Percentiles rank a stretch among this genome's conserved stretches.
Conservation (phyloP, 2,329 filamentous ascomycete genomes). For the Fonsecaea erecta region DNA sequence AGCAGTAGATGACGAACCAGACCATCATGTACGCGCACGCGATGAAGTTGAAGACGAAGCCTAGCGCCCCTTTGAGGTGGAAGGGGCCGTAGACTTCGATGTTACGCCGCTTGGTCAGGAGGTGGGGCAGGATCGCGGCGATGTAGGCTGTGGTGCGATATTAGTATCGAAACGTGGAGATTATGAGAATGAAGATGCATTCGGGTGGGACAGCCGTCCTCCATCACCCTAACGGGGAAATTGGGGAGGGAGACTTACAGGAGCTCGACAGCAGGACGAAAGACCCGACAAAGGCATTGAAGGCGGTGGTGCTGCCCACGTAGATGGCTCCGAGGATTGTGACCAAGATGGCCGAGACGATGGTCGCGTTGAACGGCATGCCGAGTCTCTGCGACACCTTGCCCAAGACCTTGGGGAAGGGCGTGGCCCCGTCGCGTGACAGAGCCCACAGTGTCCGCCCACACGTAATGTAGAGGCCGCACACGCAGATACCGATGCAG, state of each 20-base stretch:
- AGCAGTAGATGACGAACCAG: slow-evolving; percentile 64
- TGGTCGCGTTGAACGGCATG: slow-evolving; percentile 62
- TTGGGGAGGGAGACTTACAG: slow-evolving; percentile 37
- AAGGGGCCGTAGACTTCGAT: slow-evolving; percentile 58
- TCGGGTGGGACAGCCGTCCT: no score
- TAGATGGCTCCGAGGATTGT: slow-evolving; percentile 62
- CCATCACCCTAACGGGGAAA: no score
- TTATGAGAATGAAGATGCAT: background rate
- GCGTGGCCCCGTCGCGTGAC: slow-evolving; percentile 62
- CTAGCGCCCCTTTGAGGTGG: slow-evolving; percentile 56
- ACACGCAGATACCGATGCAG: slow-evolving; percentile 57
- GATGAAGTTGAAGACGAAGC: slow-evolving; percentile 56
- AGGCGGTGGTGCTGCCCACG: slow-evolving; percentile 47
- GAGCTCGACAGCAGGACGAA: slow-evolving; percentile 63
- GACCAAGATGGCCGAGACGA: slow-evolving; percentile 56
- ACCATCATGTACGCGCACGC: slow-evolving; percentile 60
- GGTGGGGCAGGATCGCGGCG: slow-evolving; percentile 57
- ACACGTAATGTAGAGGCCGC: slow-evolving; percentile 57
- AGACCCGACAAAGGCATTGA: slow-evolving; percentile 62
- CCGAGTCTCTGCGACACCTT: slow-evolving; percentile 53
- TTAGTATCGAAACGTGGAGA: background rate
- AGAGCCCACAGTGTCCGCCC: slow-evolving; percentile 68
- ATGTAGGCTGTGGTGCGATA: slow-evolving; percentile 49
- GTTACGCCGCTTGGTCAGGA: slow-evolving; percentile 54
- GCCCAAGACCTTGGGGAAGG: slow-evolving; percentile 56